Percentiles rank a stretch among this genome's conserved stretches.
phyloP scores from a whole-genome alignment of 441 rosid genomes.

The California macrophylla region DNA sequence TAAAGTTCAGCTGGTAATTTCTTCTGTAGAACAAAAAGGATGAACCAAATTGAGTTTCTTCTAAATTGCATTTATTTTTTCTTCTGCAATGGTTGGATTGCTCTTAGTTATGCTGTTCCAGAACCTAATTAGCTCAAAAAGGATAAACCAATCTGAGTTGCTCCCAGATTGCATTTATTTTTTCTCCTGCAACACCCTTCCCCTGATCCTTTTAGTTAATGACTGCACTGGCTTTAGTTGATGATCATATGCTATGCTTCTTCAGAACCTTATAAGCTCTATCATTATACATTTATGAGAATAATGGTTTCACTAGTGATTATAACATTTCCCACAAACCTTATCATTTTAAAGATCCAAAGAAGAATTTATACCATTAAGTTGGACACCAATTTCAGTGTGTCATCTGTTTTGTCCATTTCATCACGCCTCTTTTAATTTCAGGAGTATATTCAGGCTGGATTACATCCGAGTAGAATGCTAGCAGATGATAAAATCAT shows the following conservation, averaged over 20 bases:
- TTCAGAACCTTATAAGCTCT: not conserved
- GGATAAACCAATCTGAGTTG: not conserved
- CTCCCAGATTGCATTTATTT: not conserved
- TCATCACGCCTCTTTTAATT: not conserved
- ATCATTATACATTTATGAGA: not conserved
- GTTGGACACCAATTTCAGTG: not conserved
- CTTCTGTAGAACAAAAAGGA: conserved; percentile 9
- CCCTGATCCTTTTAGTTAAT: not conserved
- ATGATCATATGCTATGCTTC: not conserved
- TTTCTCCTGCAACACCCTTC: not conserved
- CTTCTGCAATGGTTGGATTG: not conserved
- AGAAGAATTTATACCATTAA: not conserved
- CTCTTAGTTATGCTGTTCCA: not conserved
- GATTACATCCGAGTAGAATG: not conserved
- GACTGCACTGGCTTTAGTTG: not conserved
- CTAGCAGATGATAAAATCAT: not conserved
- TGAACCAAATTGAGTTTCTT: not conserved
- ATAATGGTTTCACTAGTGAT: not conserved
- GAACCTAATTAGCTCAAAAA: not conserved
- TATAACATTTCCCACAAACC: not conserved
- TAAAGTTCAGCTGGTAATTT: conserved; percentile 84
- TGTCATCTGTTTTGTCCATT: not conserved
- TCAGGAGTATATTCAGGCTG: not conserved
- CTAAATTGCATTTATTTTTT: not conserved
- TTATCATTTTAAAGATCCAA: not conserved